These are phyloP conservation scores for Rhodotorula paludigena DNA, from an alignment of 768 basidiomycete genomes.

Conservation along the genomic window DNA sequence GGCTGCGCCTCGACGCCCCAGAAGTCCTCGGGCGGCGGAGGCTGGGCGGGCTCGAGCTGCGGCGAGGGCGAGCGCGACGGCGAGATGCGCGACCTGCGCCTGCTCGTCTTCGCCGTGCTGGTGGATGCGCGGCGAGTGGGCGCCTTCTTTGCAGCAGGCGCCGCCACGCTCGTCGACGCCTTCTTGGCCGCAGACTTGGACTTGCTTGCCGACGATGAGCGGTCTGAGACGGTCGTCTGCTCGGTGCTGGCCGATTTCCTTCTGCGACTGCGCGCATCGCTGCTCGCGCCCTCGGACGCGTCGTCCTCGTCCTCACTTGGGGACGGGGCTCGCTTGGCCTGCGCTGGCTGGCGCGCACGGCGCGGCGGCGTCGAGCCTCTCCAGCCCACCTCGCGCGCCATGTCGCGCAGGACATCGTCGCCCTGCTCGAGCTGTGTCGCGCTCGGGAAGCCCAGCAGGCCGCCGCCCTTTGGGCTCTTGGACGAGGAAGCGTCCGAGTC, in stretches of 20 bases:
- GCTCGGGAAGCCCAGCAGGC: not conserved
- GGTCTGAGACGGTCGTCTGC: conserved; percentile 15
- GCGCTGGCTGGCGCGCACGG: not conserved
- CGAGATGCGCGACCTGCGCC: not conserved
- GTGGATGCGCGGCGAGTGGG: not conserved
- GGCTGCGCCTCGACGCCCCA: conserved; percentile 3
- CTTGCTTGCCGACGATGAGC: not conserved
- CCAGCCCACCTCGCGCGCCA: conserved; percentile 9
- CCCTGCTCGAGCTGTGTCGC: conserved; percentile 12
- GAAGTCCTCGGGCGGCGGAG: conserved; percentile 6
- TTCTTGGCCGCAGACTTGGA: not conserved
- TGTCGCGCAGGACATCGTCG: not conserved
- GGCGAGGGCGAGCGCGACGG: not conserved
- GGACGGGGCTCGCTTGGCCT: not conserved
- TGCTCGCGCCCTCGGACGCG: not conserved
- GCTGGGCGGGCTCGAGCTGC: not conserved
- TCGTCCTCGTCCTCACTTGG: not conserved
- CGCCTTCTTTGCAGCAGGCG: not conserved
- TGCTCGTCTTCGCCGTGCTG: too few species aligned
- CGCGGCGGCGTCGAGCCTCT: conserved; percentile 6
- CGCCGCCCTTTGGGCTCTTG: too few species aligned
- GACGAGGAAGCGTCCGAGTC: too few species aligned
- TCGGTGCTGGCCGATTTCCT: conserved; percentile 5
- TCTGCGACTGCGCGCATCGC: not conserved
- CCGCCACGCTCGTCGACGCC: not conserved